Evolutionary conservation across 1,139 yeast species (phyloP), one percentile per base, ranked within the genome.

Genomic region (Sugiyamaella grinbergsii): DNA sequence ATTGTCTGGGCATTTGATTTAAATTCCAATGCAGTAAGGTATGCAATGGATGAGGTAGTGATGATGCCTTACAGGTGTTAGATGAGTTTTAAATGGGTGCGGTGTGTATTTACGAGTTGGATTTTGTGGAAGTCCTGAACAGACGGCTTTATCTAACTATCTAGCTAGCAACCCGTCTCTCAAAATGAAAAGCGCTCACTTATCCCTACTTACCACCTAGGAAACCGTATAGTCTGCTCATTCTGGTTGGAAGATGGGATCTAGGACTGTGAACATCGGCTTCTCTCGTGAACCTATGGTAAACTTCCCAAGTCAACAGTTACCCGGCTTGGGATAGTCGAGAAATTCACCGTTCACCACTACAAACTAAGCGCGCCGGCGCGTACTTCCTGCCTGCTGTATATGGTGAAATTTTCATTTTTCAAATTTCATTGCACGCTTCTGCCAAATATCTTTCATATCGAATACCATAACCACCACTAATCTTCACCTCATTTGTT

Each of bases 211-310:
- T 56, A 70, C 77, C 82, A 5, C 80, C 84, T 34, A 86, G 69
- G 58, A 85, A 81, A 1, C 94, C 93, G 58, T 81, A 82, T 53
- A 82, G 75, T 69, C 89, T 78, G 47, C 88, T 85, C 67, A 71
- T 71, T 39, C 10, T 28, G n/a, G 16, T 31, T 5, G 16, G 34
- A 31, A 31, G 34, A 31, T n/a, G n/a, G n/a, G n/a, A n/a, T n/a
- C n/a, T 24, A 24, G 10, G 29, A 7, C 10, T 24, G 29, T 7
- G 29, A 24, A 7, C 6, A 24, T 24, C 29, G 8, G 6, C 29
- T 7, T 7, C 6, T 6, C 29, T 32, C 5, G 38, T 33, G 38
- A 33, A 33, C 23, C 23, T 19, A 11, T 5, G 33, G 23, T 38
- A 31, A 16, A 37, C 28, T 11, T 16, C 18, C 15, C n/a, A n/a